Base-by-base conservation (phyloP, 176 grass and related monocot species). In the Cenchrus purpureus region DNA sequence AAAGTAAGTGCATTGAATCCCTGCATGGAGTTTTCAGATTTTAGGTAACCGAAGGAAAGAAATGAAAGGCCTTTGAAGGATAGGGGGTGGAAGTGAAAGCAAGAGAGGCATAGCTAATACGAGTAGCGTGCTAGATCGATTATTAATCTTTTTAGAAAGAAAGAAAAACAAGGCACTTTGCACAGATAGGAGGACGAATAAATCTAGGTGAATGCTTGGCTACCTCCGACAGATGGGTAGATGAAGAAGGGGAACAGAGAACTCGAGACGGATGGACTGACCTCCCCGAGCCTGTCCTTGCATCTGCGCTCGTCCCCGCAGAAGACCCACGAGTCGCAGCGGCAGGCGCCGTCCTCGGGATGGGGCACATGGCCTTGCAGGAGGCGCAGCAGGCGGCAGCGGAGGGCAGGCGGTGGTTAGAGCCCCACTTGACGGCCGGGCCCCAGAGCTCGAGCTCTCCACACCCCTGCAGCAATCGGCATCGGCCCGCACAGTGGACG, bases 281-380 rank as follows among this genome's bases (percentile, higher is more conserved):
- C 92, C 95, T 98, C 95, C 10, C 95, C 89, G 72, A 95, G 76
- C 84, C 69, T 91, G 37, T 87, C 83, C 57, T 77, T 79, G 85
- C 95, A 98, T 48, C 67, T 88, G 76, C 69, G 56, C 71, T 85
- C 71, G 87, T 95, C 87, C 20, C 92, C 91, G 65, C 95, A 98
- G 81, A 95, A 98, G 65, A 98, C 95, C 95, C 95, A 98, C 4
- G 95, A 89, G 84, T 98, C 65, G 85, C 95, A 98, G 64, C 65
- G 82, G 85, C 91, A 92, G 80, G 53, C 83, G 54, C 50, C 76
- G 85, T 59, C 74, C 78, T n/a, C 55, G 40, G 29, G 59, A 50
- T 65, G 69, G 64, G 22, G 17, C 94, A 97, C 87, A 88, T 88
- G 72, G 88, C 79, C 85, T 85, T 93, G 83, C 95, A 98, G 56